phyloP scores from a whole-genome alignment of 2,329 filamentous ascomycete genomes.

The Ceratocystis diversiconidia region DNA sequence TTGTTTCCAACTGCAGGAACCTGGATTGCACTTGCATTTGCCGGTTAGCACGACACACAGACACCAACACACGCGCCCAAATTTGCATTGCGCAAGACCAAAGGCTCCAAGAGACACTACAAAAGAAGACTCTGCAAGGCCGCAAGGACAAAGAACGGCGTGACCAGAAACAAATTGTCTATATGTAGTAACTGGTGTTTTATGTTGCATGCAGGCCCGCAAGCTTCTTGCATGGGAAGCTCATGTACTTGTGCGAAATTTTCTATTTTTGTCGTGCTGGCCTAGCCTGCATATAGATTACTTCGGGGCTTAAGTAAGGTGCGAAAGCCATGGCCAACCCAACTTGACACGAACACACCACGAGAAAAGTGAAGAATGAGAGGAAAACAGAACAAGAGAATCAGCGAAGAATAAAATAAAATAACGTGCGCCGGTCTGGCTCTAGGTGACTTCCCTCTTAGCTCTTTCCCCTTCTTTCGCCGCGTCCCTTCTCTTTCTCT shows the following conservation, averaged over 20 bases:
- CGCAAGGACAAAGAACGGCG: neutral
- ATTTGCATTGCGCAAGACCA: neutral
- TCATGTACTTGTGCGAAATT: no score
- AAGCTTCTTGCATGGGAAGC: neutral
- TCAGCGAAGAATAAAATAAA: no score
- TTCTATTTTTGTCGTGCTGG: no score
- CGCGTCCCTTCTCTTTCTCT: neutral
- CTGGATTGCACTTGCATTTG: neutral
- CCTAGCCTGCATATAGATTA: neutral
- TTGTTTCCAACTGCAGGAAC: neutral
- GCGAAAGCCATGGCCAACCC: neutral
- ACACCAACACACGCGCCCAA: neutral
- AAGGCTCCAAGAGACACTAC: no score
- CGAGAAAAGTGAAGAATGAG: neutral
- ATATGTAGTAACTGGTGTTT: neutral
- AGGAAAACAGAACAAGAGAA: no score
- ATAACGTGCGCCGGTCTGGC: no score
- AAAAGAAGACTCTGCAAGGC: neutral
- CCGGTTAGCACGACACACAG: neutral
- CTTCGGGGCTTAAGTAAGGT: neutral
- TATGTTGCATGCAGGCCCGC: neutral
- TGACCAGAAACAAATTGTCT: neutral
- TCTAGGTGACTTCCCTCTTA: no score
- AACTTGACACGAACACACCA: neutral
- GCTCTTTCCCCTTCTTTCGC: no score